Evolutionary conservation across 2,329 filamentous ascomycete species (phyloP), one percentile per base, ranked within the genome.

Genomic region (Ascochyta fabae): DNA sequence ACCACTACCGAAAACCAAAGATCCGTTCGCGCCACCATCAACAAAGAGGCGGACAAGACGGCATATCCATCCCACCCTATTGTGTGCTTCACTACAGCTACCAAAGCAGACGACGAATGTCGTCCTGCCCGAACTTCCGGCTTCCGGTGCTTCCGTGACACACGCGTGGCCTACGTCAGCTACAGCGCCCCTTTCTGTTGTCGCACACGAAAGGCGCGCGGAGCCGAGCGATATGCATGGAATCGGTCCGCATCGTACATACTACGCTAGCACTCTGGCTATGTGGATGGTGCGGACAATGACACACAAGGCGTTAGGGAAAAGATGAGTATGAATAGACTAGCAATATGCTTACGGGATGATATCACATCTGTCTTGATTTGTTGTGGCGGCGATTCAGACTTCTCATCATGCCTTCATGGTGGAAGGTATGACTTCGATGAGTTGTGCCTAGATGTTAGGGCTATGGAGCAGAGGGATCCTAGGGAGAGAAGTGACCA

Each of bases 271-370:
- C 56, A 56, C 52, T n/a, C 68, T 69, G 44, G 60, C 64, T 33
- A 58, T 62, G 38, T 58, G 60, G 74, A 35, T 65, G 13, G 65
- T 71, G 6, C 64, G 66, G 2, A 80, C 79, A 47, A 71, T 89
- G 0, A 76, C 88, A 5, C 81, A 83, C 0, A 83, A 84, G 19
- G 83, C 85, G 1, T 80, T 83, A 1, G 80, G 78, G 38, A 85
- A 89, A 87, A 90, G 56, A 86, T 87, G 0, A 88, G 86, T 1
- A 77, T 90, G 3, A 87, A 90, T 64, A 86, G 88, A 56, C 85
- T 86, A 3, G 83, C 86, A 0, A 78, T 84, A 12, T 80, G 83
- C 42, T 77, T 89, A 19, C 85, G 88, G 59, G 60, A 86, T 0
- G 73, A 81, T 12, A 82, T 82, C 1, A 83, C 88, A 58, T 78